Conservation (phyloP, 805 yeast species). For the Saccharomycopsis synnaedendra region DNA sequence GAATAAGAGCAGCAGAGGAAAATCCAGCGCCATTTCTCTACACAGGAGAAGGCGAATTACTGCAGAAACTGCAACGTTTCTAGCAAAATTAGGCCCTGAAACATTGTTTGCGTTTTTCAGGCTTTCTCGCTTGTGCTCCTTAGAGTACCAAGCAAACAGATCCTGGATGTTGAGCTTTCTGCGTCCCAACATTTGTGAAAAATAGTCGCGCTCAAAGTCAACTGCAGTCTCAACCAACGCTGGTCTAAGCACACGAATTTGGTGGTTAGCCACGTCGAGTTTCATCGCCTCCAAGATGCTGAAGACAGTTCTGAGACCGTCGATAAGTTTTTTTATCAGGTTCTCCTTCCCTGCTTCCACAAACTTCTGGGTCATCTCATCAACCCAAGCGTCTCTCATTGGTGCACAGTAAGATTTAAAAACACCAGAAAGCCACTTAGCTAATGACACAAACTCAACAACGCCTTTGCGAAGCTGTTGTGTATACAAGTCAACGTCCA, state of each 20-base stretch:
- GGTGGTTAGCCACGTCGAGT: constrained; percentile 90
- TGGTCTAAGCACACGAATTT: constrained; percentile 76
- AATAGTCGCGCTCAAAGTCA: constrained; percentile 81
- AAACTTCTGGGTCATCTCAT: constrained; percentile 51
- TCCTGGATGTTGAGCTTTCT: constrained; percentile 49
- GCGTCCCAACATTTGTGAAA: constrained; percentile 27
- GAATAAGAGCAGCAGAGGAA: constrained; percentile 74
- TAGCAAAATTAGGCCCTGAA: constrained; percentile 18
- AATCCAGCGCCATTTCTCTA: constrained; percentile 69
- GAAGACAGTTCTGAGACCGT: constrained; percentile 67
- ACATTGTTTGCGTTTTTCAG: constrained; percentile 21
- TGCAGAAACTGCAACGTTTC: constrained; percentile 36
- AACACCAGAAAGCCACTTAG: constrained; percentile 63
- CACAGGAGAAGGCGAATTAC: constrained; percentile 60
- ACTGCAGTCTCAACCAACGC: constrained; percentile 77
- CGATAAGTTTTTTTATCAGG: constrained; percentile 45
- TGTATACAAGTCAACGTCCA: constrained; percentile 64
- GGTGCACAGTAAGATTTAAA: constrained; percentile 92
- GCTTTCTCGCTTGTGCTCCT: constrained; percentile 10
- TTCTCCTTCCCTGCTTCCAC: constrained; percentile 30
- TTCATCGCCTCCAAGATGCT: constrained; percentile 90
- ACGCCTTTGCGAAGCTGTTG: constrained; percentile 66
- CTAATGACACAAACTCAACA: constrained; percentile 60
- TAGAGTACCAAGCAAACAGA: constrained; percentile 55
- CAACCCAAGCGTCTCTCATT: constrained; percentile 86